Evolutionary conservation across 495 filamentous ascomycete species (phyloP).

Genomic region (Pyrenula massariospora): DNA sequence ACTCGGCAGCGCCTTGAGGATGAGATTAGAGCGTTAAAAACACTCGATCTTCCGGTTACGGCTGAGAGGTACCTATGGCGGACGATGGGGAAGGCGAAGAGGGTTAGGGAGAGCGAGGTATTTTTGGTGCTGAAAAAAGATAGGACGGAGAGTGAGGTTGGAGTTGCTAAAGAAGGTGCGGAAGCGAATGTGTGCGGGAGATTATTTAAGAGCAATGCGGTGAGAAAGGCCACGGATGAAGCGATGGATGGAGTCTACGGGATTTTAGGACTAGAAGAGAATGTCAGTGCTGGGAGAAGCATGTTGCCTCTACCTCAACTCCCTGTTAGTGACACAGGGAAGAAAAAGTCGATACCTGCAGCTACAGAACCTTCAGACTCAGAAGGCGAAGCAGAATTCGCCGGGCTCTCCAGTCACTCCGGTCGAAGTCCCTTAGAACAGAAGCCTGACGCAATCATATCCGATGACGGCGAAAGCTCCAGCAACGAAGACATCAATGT

Average conservation of each 20-base stretch:
- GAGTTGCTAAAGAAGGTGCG: constrained; percentile 34
- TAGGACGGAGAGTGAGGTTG: constrained; percentile 15
- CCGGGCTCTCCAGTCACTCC: background rate
- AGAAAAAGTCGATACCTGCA: constrained; percentile 12
- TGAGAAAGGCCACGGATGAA: constrained; percentile 54
- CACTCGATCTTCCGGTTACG: constrained; percentile 51
- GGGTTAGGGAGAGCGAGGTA: constrained; percentile 41
- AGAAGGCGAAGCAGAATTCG: constrained; percentile 30
- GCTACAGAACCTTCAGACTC: constrained; percentile 30
- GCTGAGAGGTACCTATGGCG: constrained; percentile 65
- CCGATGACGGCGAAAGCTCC: constrained; percentile 21
- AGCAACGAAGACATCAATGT: constrained; percentile 13
- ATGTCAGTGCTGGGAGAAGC: too few relatives aligned
- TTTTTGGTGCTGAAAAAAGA: constrained; percentile 24
- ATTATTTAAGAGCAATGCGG: constrained; percentile 64
- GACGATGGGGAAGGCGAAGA: constrained; percentile 60
- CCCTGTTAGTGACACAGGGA: constrained; percentile 11
- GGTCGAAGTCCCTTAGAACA: background rate
- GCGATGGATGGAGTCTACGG: constrained; percentile 51
- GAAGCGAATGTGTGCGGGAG: constrained; percentile 68
- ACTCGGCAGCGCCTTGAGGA: constrained; percentile 47
- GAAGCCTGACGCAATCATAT: background rate
- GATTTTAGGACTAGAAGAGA: constrained; percentile 46
- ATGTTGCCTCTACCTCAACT: constrained; percentile 15
- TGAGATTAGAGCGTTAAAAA: constrained; percentile 67